A percentile compares a stretch with the other conserved stretches of the same genome.
These are phyloP conservation scores for Phoenix roebelenii DNA, from an alignment of 176 grass and related monocot species.

Conservation along the genomic window DNA sequence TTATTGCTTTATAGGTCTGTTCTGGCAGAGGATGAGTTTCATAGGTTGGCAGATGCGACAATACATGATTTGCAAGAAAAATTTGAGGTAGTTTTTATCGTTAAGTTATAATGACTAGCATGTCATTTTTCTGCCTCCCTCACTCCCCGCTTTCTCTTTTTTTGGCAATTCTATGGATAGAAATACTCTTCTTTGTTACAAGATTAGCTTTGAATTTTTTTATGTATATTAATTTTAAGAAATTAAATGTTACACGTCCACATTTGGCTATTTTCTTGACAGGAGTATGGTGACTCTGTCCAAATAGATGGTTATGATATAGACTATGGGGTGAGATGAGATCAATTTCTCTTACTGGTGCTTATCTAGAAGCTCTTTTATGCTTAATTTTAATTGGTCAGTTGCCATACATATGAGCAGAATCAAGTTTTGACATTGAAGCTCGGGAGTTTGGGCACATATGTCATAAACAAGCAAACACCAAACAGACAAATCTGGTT, in stretches of 20 bases:
- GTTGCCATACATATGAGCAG: slow-evolving; percentile 29
- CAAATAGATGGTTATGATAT: slow-evolving; percentile 78
- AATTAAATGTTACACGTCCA: too few species aligned
- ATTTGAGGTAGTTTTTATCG: slow-evolving; percentile 47
- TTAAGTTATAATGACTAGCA: neutral
- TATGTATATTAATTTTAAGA: too few species aligned
- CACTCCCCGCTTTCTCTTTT: too few species aligned
- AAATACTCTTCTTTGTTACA: slow-evolving; percentile 9
- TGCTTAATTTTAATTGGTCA: neutral
- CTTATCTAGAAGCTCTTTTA: neutral
- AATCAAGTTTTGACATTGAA: slow-evolving; percentile 88
- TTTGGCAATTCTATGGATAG: too few species aligned
- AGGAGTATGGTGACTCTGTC: slow-evolving; percentile 81
- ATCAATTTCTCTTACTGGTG: neutral
- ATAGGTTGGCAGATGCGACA: slow-evolving; percentile 63
- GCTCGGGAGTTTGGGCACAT: slow-evolving; percentile 62
- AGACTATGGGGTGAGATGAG: slow-evolving; percentile 69
- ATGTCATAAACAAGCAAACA: slow-evolving; percentile 91
- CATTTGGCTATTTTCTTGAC: neutral
- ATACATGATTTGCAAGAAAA: slow-evolving; percentile 67
- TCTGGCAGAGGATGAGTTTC: slow-evolving; percentile 65
- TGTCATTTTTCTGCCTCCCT: too few species aligned
- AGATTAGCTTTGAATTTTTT: too few species aligned
- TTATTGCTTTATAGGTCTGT: slow-evolving; percentile 28
- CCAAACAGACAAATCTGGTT: slow-evolving; percentile 93